A percentile compares a stretch with the other conserved stretches of the same genome.
These are phyloP conservation scores for Cyclotella cryptica DNA, from an alignment of 108 stramenopile genomes.

Conservation along the genomic window DNA sequence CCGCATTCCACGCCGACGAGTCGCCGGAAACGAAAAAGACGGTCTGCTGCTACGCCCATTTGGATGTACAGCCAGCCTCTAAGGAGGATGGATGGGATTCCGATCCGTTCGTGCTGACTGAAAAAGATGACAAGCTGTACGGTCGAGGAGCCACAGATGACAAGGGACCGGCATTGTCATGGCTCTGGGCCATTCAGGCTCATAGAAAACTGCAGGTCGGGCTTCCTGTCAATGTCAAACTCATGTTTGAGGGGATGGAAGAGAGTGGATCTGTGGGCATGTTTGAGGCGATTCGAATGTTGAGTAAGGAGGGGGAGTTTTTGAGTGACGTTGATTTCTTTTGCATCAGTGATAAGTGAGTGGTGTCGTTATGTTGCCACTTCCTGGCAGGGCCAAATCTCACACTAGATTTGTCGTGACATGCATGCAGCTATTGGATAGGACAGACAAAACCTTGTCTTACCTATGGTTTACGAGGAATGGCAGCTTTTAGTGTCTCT, in stretches of 20 bases:
- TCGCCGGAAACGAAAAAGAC: conserved; percentile 65
- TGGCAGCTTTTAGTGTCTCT: conserved; percentile 77
- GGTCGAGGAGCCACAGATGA: conserved; percentile 86
- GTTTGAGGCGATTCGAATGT: conserved; percentile 69
- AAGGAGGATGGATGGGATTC: conserved; percentile 85
- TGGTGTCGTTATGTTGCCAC: conserved; percentile 47
- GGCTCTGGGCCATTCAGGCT: conserved; percentile 85
- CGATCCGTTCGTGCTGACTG: conserved; percentile 80
- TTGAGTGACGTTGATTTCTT: conserved; percentile 80
- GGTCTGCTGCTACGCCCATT: conserved; percentile 78
- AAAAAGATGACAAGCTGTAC: conserved; percentile 77
- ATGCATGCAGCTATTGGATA: conserved; percentile 51
- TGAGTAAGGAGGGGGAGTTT: conserved; percentile 72
- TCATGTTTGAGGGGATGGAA: conserved; percentile 89
- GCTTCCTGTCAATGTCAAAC: conserved; percentile 80
- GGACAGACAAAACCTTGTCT: conserved; percentile 81
- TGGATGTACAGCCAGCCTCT: conserved; percentile 85
- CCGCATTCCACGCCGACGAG: conserved; percentile 55
- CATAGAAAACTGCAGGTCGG: conserved; percentile 66
- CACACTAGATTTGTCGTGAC: no score
- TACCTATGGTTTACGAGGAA: conserved; percentile 83
- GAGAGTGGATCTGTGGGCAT: conserved; percentile 81
- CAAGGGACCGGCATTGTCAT: conserved; percentile 84
- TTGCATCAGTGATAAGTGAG: conserved; percentile 71
- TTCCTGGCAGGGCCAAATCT: no score